Evolutionary conservation across 2,329 filamentous ascomycete species (phyloP).

Genomic region (Colletotrichum sp.): DNA sequence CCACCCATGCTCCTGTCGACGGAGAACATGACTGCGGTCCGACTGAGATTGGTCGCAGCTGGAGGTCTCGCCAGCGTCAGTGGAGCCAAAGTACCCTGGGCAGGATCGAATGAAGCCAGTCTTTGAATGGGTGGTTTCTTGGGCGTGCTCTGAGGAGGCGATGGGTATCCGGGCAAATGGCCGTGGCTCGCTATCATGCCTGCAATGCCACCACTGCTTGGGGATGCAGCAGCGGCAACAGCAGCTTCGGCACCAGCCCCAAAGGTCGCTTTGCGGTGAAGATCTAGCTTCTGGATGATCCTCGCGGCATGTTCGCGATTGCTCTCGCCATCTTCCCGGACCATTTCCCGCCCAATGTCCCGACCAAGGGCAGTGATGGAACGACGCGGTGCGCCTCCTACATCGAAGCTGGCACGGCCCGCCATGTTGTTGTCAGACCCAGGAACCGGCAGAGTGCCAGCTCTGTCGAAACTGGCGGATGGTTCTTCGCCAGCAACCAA

Average conservation of each 20-base stretch:
- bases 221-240: conserved; percentile 40
- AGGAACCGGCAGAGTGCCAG: conserved; percentile 69
- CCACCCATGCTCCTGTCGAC: conserved; percentile 74
- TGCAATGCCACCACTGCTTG: conserved; percentile 72
- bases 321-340: conserved; percentile 72
- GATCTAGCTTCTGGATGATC: conserved; percentile 91
- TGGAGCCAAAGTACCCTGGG: conserved; percentile 73
- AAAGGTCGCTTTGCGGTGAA: conserved; percentile 80
- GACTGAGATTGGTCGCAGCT: conserved; percentile 83
- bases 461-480: conserved; percentile 55
- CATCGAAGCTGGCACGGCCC: conserved; percentile 75
- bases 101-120: conserved; percentile 28
- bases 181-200: conserved; percentile 85
- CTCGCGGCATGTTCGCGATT: conserved; percentile 82
- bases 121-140: conserved; percentile 7
- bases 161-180: conserved; percentile 68
- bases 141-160: conserved; percentile 7
- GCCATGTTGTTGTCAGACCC: conserved; percentile 59
- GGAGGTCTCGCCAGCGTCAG: conserved; percentile 84
- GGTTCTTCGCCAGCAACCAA: conserved; percentile 59
- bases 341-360: conserved; percentile 52
- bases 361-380: conserved; percentile 59
- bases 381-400: conserved; percentile 57
- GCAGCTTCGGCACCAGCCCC: conserved; percentile 46
- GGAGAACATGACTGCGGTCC: conserved; percentile 80